Base-by-base conservation (phyloP, 2,329 filamentous ascomycete species). In the Fusarium sambucinum region DNA sequence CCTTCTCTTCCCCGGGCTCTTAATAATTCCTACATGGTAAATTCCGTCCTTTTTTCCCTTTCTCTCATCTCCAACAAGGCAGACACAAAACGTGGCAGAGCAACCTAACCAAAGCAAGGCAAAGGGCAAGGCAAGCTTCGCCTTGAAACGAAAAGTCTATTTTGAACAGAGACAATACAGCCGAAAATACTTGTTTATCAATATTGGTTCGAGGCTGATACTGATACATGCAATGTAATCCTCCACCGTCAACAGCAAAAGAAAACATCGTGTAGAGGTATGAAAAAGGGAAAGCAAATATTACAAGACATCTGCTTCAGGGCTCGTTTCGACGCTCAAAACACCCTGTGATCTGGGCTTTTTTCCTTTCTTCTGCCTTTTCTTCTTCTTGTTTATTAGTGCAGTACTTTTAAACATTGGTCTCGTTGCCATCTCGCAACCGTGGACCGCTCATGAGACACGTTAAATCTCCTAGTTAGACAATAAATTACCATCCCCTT, bases 11-110 rank as follows among this genome's bases (percentile, higher is more conserved):
- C 50, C 50, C 23, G 47, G 33, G 47, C 47, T 51, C n/a, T 33
- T 40, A 21, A 21, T 51, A 13, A 51, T 27, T 40, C 33, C n/a
- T 27, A 12, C 25, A 42, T 17, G 25, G 40, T 42, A 42, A 25
- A 42, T 42, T 12, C 23, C 27, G 13, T 13, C 23, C 23, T 29
- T 38, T 35, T 38, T 40, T 51, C 13, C 40, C 32, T 51, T 46
- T 30, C 35, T 38, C 35, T 33, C 37, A 23, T 58, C 51, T 54
- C 59, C 32, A 38, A n/a, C 37, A 61, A 47, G 53, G 47, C 47
- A 51, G 47, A 51, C n/a, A 10, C 47, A 59, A 55, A 68, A 60
- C 59, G 59, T 68, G 65, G 54, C 59, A 65, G 60, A 38, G 17
- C 23, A 41, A 41, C 11, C n/a, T 23, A 23, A 21, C 8, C 40